Evolutionary conservation across 495 filamentous ascomycete genomes (phyloP), one percentile per base, ranked within the genome.

Genomic region (Polyplosphaeria fusca): DNA sequence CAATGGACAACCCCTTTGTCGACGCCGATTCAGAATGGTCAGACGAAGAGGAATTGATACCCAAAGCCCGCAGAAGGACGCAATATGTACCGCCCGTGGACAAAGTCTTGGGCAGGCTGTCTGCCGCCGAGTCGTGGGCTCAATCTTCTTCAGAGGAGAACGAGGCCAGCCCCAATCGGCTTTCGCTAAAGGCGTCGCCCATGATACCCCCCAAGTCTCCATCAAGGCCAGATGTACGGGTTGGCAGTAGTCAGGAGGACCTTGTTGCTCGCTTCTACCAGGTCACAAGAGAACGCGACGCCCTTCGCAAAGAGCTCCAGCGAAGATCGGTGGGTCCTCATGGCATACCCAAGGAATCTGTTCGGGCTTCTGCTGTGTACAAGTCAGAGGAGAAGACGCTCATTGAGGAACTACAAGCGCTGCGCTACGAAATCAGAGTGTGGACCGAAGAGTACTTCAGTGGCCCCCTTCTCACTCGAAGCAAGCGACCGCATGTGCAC

Each of bases 21-120:
- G 56, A 56, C 24, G 49, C 47, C 18, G 56, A 61, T n/a, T 32
- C 40, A 1, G 62, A 65, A 40, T 60, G 57, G 57, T 57, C 52
- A 13, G 56, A 60, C 41, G 62, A 65, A 27, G 62, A 65, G 44
- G 22, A 53, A 51, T 54, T 65, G 57, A 57, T 65, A 38, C 56
- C 62, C 30, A 65, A 61, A 39, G 25, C 7, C 5, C 40, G 47
- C 12, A 51, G 57, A 20, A 57, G 53, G 32, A 32, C 57, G 12
- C 47, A 41, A 7, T 58, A 64, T 25, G 51, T 60, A 11, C 49
- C 48, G 9, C 55, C 57, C 13, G 18, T 5, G 5, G 47, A 26
- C 12, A 47, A 22, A 23, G 24, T 24, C 12, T 4, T 30, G 30
- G 30, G 30, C 7, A 35, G 30, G 14, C 30, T 35, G 7, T 42